Base-by-base conservation (phyloP, 768 basidiomycete species). In the Lyophyllum semitale region DNA sequence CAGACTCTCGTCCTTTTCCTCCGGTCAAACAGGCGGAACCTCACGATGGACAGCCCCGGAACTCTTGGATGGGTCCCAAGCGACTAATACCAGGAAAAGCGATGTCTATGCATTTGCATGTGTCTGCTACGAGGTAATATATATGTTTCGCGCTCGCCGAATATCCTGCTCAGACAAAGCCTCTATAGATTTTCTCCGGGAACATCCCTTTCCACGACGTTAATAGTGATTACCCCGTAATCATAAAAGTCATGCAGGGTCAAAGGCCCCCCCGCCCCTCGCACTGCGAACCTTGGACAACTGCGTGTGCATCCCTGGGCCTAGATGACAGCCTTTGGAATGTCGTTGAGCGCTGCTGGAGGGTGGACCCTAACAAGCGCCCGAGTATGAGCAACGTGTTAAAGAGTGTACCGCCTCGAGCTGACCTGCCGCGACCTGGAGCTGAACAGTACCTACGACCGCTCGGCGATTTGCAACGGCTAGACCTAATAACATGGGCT, bases 21-120 rank as follows among this genome's bases (percentile, higher is more conserved):
- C 29, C 1, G 51, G 33, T 2, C 46, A 25, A 26, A 50, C 37
- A 11, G 59, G 49, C 20, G 62, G 63, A 15, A 61, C 63, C 5
- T 29, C 48, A 32, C 44, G 63, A 32, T 63, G 63, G 63, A 54
- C 54, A 33, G 61, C 62, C 20, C 63, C 63, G 17, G 59, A 63
- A 40, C 38, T 38, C 4, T 38, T 38, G 17, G 37, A 38, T 15
- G 37, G 37, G 37, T 38, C 37, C n/a, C 37, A 38, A 60, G 12
- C 40, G 3, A 32, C 29, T 1, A 61, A 50, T 9, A 63, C 50
- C 23, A 63, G 65, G 55, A 37, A 48, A 23, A 68, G 66, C 32
- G 72, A 73, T 48, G 68, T 73, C 25, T 73, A 75, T 48, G 63
- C 72, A 5, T 67, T 73, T 46, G 73, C 65, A 2, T 64, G 59